phyloP scores from a whole-genome alignment of 441 rosid species.

The Mallotus repandus region DNA sequence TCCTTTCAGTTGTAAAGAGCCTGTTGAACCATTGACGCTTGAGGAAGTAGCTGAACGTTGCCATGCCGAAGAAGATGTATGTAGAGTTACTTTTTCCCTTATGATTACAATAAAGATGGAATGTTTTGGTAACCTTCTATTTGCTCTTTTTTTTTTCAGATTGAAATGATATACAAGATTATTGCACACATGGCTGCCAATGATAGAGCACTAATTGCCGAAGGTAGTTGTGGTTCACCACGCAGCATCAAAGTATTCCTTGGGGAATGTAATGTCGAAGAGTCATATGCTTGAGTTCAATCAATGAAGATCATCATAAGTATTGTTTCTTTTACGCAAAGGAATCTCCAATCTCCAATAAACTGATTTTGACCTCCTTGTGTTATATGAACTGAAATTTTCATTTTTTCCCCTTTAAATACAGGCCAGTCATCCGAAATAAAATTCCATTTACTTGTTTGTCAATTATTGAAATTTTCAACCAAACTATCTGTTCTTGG shows the following conservation, averaged over 20 bases:
- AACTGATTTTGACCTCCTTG: conserved; percentile 24
- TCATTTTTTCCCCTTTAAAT: background rate
- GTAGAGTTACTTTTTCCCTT: conserved; percentile 16
- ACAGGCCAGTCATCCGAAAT: background rate
- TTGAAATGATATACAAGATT: conserved; percentile 95
- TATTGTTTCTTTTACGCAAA: conserved; percentile 4
- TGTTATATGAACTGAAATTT: conserved; percentile 13
- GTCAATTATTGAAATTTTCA: background rate
- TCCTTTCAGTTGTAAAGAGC: conserved; percentile 76
- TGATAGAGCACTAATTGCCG: conserved; percentile 87
- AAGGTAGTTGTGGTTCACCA: conserved; percentile 95
- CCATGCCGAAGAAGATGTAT: conserved; percentile 82
- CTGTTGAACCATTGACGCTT: conserved; percentile 83
- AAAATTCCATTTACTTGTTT: conserved; percentile 7
- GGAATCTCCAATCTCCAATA: conserved; percentile 30
- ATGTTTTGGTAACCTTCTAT: conserved; percentile 24
- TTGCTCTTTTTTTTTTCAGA: conserved; percentile 44
- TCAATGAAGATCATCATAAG: conserved; percentile 5
- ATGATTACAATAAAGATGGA: background rate
- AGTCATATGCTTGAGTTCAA: conserved; percentile 40
- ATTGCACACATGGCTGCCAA: conserved; percentile 95
- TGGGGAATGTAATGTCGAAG: conserved; percentile 83
- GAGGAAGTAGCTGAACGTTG: conserved; percentile 89
- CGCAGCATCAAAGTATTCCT: conserved; percentile 82
- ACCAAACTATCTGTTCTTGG: background rate